phyloP scores from a whole-genome alignment of 2,329 filamentous ascomycete genomes.

The Fusarium incarnatum region DNA sequence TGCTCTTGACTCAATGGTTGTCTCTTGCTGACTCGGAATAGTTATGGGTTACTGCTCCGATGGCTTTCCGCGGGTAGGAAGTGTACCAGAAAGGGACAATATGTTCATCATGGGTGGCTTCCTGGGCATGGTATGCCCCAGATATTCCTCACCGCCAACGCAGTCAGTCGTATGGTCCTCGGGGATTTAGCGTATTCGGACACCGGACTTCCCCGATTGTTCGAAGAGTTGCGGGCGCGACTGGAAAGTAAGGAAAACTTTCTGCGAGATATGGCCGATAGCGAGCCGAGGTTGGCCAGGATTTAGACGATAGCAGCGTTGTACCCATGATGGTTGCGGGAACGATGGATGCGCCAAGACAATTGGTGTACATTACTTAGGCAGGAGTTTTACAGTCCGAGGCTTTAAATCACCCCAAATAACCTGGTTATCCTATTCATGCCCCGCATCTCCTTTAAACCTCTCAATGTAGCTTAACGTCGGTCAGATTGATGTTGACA shows the following conservation, averaged over 20 bases:
- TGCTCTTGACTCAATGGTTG: accelerated
- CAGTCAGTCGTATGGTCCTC: not conserved
- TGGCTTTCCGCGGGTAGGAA: not conserved
- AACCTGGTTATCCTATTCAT: too few species aligned
- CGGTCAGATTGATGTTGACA: too few species aligned
- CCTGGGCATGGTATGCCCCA: slow-evolving; percentile 64
- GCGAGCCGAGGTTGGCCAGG: too few species aligned
- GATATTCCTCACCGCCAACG: slow-evolving; percentile 52
- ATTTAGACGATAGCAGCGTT: too few species aligned
- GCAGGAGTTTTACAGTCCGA: too few species aligned
- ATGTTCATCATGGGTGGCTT: slow-evolving; percentile 62
- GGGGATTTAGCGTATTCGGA: not conserved
- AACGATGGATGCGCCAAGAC: too few species aligned
- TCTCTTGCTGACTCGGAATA: not conserved
- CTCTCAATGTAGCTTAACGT: too few species aligned
- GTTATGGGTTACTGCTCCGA: slow-evolving; percentile 1
- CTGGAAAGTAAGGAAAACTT: not conserved
- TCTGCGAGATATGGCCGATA: too few species aligned
- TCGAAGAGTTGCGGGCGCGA: not conserved
- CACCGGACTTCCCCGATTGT: not conserved
- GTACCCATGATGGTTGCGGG: too few species aligned
- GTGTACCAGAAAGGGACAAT: slow-evolving; percentile 5
- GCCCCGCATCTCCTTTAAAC: too few species aligned
- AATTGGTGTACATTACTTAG: too few species aligned
- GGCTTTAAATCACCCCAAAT: too few species aligned